Evolutionary conservation across 2,329 filamentous ascomycete genomes (phyloP).

Genomic region (Colletotrichum sp.): DNA sequence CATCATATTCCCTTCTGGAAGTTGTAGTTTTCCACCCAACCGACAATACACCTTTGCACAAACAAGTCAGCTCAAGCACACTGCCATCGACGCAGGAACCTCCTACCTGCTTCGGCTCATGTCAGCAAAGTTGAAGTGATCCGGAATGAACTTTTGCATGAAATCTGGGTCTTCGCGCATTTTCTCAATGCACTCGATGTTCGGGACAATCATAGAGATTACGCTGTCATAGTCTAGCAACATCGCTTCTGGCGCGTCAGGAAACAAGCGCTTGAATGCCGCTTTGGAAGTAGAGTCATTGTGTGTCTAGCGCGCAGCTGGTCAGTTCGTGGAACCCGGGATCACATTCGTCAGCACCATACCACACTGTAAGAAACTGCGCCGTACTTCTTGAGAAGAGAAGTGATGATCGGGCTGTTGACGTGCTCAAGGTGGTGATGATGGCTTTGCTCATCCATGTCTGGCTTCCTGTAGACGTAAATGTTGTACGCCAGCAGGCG

Average conservation of each 20-base stretch:
- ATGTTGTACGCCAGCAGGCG: neutral
- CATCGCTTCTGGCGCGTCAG: neutral
- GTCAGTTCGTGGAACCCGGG: neutral
- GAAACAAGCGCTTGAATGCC: neutral
- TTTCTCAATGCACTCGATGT: neutral
- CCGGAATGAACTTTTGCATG: neutral
- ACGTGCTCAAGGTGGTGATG: neutral
- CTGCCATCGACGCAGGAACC: neutral
- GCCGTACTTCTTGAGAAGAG: neutral
- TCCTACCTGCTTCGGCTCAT: neutral
- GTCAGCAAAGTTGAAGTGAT: slow-evolving; percentile 8
- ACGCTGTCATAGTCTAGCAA: neutral
- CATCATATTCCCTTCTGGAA: neutral
- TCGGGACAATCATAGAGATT: neutral
- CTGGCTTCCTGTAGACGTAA: neutral
- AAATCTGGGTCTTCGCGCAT: slow-evolving; percentile 6
- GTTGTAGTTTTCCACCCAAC: neutral
- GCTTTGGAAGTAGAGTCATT: neutral
- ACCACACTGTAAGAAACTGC: neutral
- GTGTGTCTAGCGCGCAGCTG: neutral
- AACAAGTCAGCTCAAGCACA: neutral
- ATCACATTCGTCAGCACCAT: neutral
- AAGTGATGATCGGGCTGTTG: neutral
- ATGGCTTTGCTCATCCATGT: neutral
- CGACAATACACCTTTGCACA: neutral